phyloP scores from a whole-genome alignment of 2,329 filamentous ascomycete genomes.

The Dactylella cylindrospora region DNA sequence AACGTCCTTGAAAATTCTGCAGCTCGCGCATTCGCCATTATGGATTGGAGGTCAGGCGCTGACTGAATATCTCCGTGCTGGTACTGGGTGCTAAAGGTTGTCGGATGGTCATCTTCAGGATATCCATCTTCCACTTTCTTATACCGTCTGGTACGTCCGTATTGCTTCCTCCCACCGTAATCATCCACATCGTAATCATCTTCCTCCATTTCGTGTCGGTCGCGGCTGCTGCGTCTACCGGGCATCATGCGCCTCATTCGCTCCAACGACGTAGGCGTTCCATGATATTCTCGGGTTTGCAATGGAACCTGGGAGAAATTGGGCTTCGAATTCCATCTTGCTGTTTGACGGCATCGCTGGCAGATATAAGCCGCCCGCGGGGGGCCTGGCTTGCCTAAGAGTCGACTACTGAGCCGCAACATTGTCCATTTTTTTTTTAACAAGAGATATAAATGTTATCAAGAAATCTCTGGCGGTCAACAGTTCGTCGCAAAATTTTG shows the following conservation, averaged over 20 bases:
- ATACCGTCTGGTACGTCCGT: conserved; percentile 14
- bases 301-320: conserved; percentile 2
- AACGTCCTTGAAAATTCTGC: conserved; percentile 29
- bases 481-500: too few relatives aligned
- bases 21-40: conserved; percentile 28
- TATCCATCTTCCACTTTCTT: conserved; percentile 12
- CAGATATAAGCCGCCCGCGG: conserved; percentile 36
- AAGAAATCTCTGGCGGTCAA: conserved; percentile 1
- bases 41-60: conserved; percentile 25
- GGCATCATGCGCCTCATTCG: conserved; percentile 5
- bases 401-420: conserved; percentile 42
- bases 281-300: conserved; percentile 24
- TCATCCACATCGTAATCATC: conserved; percentile 8
- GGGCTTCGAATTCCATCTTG: conserved; percentile 28
- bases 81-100: conserved; percentile 20
- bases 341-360: conserved; percentile 29
- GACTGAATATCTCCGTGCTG: neutral
- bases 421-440: conserved; percentile 29
- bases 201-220: neutral
- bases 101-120: conserved; percentile 17
- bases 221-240: too few relatives aligned
- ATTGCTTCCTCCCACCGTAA: conserved; percentile 18
- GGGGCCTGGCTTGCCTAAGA: conserved; percentile 43
- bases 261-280: conserved; percentile 17
- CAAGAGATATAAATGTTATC: conserved; percentile 22